These are phyloP conservation scores for Phytopythium aichiense DNA, from an alignment of 352 stramenopile genomes.

Conservation along the genomic window DNA sequence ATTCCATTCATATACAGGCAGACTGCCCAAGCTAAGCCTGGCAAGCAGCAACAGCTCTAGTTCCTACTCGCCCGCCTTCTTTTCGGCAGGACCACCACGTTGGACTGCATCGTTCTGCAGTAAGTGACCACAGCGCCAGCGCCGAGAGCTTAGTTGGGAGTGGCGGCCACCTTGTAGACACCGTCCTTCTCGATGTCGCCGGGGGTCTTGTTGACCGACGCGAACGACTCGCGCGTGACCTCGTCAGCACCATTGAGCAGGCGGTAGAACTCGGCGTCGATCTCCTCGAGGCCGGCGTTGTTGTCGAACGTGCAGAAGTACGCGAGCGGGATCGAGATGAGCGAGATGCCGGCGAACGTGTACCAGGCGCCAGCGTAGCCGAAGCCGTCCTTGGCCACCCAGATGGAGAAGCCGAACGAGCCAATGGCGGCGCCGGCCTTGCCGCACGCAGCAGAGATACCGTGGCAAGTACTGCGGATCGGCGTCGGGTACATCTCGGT, in stretches of 20 bases:
- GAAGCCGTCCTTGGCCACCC: constrained; percentile 11
- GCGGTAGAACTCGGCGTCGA: constrained; percentile 20
- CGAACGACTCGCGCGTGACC: neutral
- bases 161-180: neutral
- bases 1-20: neutral
- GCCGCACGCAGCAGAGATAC: constrained; percentile 81
- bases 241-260: constrained; percentile 5
- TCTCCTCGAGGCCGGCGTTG: constrained; percentile 13
- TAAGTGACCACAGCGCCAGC: neutral
- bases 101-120: neutral
- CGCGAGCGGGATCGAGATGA: constrained; percentile 38
- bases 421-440: constrained; percentile 81
- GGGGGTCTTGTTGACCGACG: neutral
- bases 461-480: constrained; percentile 64
- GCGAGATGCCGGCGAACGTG: constrained; percentile 47
- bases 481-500: constrained; percentile 85
- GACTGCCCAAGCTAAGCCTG: neutral
- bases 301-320: constrained; percentile 20
- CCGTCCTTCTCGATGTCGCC: neutral
- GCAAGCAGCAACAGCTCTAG: neutral
- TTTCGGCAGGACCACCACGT: neutral
- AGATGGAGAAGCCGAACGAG: constrained; percentile 66
- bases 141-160: neutral
- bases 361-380: constrained; percentile 33
- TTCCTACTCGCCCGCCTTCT: neutral